These are phyloP conservation scores for Moelleriella libera DNA, from an alignment of 2,329 filamentous ascomycete species.

Conservation along the genomic window DNA sequence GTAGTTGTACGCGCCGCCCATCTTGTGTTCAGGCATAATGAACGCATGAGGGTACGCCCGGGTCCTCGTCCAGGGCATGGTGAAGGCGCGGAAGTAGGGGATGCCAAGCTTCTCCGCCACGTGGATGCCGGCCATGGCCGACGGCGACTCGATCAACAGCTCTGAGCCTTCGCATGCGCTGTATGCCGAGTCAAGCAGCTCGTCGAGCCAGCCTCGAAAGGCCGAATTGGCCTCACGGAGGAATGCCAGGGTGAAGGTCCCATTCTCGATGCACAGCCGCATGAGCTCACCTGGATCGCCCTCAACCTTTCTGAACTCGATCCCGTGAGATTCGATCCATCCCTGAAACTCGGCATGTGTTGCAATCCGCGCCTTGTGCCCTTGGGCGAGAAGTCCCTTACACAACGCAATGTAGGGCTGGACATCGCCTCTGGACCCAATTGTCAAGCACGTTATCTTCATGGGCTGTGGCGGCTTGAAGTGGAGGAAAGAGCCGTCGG, in stretches of 20 bases:
- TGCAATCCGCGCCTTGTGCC: conserved; percentile 75
- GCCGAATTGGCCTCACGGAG: conserved; percentile 73
- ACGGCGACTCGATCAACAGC: conserved; percentile 86
- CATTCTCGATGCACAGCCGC: conserved; percentile 90
- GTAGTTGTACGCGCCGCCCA: conserved; percentile 91
- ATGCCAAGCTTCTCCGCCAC: conserved; percentile 88
- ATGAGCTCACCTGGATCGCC: conserved; percentile 91
- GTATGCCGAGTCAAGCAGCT: conserved; percentile 71
- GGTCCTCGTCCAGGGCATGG: conserved; percentile 97
- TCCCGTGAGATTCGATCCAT: conserved; percentile 87
- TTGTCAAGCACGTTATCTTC: conserved; percentile 83
- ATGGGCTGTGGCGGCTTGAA: conserved; percentile 76
- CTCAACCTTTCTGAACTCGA: conserved; percentile 78
- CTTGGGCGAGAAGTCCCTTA: conserved; percentile 77
- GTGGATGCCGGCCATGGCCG: conserved; percentile 94
- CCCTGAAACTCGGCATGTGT: conserved; percentile 81
- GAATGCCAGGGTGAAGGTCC: conserved; percentile 91
- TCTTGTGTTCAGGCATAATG: conserved; percentile 80
- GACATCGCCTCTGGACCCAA: conserved; percentile 89
- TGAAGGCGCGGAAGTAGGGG: conserved; percentile 94
- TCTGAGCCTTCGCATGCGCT: conserved; percentile 74
- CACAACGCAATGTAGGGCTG: conserved; percentile 96
- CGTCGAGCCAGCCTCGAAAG: conserved; percentile 92
- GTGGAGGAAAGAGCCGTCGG: conserved; percentile 72
- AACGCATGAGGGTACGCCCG: conserved; percentile 95